Conservation (phyloP, 2,329 filamentous ascomycete genomes). For the Aspergillus transmontanensis region DNA sequence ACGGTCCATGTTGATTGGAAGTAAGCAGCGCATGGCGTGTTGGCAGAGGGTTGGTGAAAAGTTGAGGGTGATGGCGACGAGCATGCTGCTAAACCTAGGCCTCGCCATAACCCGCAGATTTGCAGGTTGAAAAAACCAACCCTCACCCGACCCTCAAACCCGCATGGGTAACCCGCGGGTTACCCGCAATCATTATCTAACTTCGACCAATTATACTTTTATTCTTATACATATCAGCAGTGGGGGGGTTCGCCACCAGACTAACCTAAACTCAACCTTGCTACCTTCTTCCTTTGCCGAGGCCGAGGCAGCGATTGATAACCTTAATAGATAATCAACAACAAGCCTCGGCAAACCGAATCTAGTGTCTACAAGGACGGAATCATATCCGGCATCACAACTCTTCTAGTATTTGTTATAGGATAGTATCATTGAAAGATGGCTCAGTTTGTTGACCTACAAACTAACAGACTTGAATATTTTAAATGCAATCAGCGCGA, state of each 20-base stretch:
- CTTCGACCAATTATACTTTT: no score
- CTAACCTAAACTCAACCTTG: background rate
- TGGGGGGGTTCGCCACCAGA: background rate
- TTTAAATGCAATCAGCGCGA: background rate
- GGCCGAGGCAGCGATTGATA: background rate
- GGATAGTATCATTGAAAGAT: background rate
- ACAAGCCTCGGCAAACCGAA: background rate
- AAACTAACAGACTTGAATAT: background rate
- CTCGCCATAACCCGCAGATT: no score
- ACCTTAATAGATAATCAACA: background rate
- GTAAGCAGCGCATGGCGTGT: no score
- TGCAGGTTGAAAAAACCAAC: no score
- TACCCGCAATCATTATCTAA: no score
- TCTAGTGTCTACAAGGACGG: background rate
- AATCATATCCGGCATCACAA: background rate
- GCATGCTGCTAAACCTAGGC: no score
- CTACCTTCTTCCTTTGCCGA: background rate
- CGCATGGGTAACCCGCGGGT: no score
- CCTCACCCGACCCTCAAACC: no score
- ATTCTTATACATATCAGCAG: no score
- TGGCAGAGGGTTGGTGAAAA: no score
- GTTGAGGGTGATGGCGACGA: no score
- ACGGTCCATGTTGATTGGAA: no score
- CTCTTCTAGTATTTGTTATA: background rate
- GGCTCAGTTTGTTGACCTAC: background rate